Evolutionary conservation across 306 rosid genomes (phyloP), one percentile per base, ranked within the genome.

Genomic region (Ammopiptanthus mongolicus): DNA sequence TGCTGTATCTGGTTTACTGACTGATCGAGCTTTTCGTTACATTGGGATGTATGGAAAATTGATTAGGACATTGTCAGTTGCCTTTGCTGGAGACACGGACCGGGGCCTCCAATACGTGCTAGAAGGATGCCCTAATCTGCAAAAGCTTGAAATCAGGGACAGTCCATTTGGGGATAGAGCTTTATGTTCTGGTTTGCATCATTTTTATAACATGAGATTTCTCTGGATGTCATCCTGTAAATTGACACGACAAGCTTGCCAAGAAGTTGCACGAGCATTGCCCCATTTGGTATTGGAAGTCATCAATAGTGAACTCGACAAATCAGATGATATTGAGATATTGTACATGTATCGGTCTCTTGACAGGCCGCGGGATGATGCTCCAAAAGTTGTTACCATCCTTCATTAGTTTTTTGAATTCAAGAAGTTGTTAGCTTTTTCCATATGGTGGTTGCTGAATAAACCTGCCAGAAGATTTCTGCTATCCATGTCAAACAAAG

Each of bases 181-280:
- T 73, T 44, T 92, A 41, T 87, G 18, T 46, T 88, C 92, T 14
- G 97, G 97, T 65, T 69, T 90, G 82, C 92, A 88, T 82, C 93
- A 85, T 78, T 92, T 84, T 61, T 92, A 92, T 85, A 92, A 87
- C 75, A 90, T 92, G 97, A 85, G 97, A 71, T 92, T 92, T 75
- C 88, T 92, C n/a, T 92, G 98, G 98, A 90, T 92, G 96, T 92
- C 97, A 3, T 76, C 88, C 0, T 90, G 97, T 75, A 78, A 48
- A 18, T 59, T 92, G 78, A 82, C 96, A 11, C 91, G 44, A 57
- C 84, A 68, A 58, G 95, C 91, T 52, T 91, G 97, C 83, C 84
- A 25, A 58, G 91, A 81, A 76, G 64, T 91, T 69, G 92, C 97
- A 5, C 85, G 51, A 42, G 81, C 87, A 15, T 78, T 82, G 84